Base-by-base conservation (phyloP, 116 monocot species). In the Cymodocea nodosa region DNA sequence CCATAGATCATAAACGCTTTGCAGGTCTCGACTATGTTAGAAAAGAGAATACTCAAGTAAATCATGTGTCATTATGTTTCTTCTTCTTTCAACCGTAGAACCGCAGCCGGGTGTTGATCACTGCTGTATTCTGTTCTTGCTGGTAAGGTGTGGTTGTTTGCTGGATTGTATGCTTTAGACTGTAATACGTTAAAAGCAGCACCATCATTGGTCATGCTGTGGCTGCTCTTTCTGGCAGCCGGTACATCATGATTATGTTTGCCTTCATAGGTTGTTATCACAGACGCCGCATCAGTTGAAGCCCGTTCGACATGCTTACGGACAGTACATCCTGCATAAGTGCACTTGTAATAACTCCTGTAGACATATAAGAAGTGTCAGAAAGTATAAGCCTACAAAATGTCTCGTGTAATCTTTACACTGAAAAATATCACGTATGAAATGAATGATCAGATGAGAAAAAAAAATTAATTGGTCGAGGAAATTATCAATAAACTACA, bases 281-380 rank as follows among this genome's bases (percentile, higher is more conserved):
- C 94, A 51, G 84, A 75, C 62, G 71, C 83, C 0, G 83, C 61
- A 37, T 89, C 83, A 0, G 74, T 78, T 30, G 89, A 82, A 67
- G 87, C 78, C 70, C 94, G 80, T 66, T 94, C 90, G 11, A 94
- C 80, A 30, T 89, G 89, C 68, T 94, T 94, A 22, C 94, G 68
- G 18, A 89, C 94, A 62, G 74, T 82, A 61, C 94, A 94, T 30
- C 82, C 80, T 23, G 23, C 15, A 59, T 68, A 63, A 11, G 94
- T 89, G 81, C 89, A 94, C 66, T 83, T 89, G 85, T 90, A 94
- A 68, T 89, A 94, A 74, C 94, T 94, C 87, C 94, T 90, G 74
- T 59, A 68, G 44, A 10, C 44, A 44, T 0, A 44, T 12, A 44
- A 12, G 44, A 44, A 44, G 44, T 10, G 44, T 44, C 44, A 44